Evolutionary conservation across 2,329 filamentous ascomycete species (phyloP), one percentile per base, ranked within the genome.

Genomic region (Dothiorella sarmentorum): DNA sequence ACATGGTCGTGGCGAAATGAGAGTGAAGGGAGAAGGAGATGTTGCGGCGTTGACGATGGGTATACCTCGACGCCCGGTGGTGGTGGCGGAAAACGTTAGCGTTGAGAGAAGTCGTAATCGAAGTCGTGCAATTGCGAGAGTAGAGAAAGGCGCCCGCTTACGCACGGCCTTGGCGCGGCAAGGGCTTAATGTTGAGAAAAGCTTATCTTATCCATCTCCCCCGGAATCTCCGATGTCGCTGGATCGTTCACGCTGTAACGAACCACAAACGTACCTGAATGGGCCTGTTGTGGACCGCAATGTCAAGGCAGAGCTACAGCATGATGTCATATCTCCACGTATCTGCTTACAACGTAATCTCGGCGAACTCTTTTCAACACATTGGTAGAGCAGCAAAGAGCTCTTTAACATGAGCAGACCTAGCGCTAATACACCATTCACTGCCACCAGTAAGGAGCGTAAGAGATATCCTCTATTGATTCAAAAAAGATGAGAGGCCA

Each of bases 81-180:
- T 17, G 15, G 10, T 26, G 15, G 33, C n/a, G 20, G n/a, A 26
- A 15, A 15, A 31, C 31, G 47, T 49, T 26, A n/a, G n/a, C n/a
- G 49, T 26, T 17, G 3, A 51, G 45, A 33, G 43, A 26, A 9
- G 13, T 45, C 22, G 18, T n/a, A 26, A 27, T 9, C 15, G 11
- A 27, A 3, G 49, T 40, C 29, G 35, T 22, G 35, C 35, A 40
- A 53, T 40, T 53, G 49, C 24, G 22, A 40, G 15, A 37, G 3
- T 17, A 4, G n/a, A 17, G 11, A 24, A 33, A 22, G 7, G 26
- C 29, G 22, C 17, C 31, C 45, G 45, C 45, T 49, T 49, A 49
- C 45, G 45, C 45, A 49, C 49, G 49, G 49, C 33, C 49, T 53
- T 53, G 49, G 49, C 49, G 35, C n/a, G n/a, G n/a, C n/a, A n/a